Conservation (phyloP, 345 rosid species). For the Lumnitzera littorea region DNA sequence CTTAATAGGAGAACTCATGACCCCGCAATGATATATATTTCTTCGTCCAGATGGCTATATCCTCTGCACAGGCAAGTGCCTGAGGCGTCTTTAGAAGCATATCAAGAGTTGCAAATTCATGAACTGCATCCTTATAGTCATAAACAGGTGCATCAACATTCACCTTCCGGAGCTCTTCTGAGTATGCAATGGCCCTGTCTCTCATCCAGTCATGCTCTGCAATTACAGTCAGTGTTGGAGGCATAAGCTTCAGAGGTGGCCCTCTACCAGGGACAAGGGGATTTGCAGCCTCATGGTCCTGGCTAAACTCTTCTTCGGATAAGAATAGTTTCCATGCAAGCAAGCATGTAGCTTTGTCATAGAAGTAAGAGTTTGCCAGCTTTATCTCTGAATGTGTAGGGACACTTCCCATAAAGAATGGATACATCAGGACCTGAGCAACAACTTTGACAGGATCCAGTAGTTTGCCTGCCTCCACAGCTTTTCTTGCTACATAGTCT, state of each 20-base stretch:
- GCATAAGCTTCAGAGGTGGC: slow-evolving; percentile 82
- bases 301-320: slow-evolving; percentile 63
- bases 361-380: slow-evolving; percentile 79
- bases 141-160: slow-evolving; percentile 85
- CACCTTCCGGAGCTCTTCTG: slow-evolving; percentile 78
- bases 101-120: slow-evolving; percentile 91
- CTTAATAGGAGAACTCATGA: slow-evolving; percentile 83
- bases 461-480: slow-evolving; percentile 60
- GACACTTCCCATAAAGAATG: slow-evolving; percentile 70
- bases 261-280: slow-evolving; percentile 66
- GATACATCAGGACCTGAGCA: slow-evolving; percentile 91
- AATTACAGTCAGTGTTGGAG: slow-evolving; percentile 85
- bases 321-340: slow-evolving; percentile 92
- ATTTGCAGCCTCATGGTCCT: slow-evolving; percentile 82
- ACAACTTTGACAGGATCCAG: slow-evolving; percentile 87
- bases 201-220: slow-evolving; percentile 99
- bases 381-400: slow-evolving; percentile 86
- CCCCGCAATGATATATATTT: slow-evolving; percentile 79
- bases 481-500: slow-evolving; percentile 66
- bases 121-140: slow-evolving; percentile 91
- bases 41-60: slow-evolving; percentile 87
- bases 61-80: slow-evolving; percentile 92
- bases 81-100: slow-evolving; percentile 85
- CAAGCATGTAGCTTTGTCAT: slow-evolving; percentile 70
- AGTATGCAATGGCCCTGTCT: slow-evolving; percentile 91